phyloP scores from a whole-genome alignment of 1,284 basidiomycete genomes.

The Melampsora abietis-canadensis region DNA sequence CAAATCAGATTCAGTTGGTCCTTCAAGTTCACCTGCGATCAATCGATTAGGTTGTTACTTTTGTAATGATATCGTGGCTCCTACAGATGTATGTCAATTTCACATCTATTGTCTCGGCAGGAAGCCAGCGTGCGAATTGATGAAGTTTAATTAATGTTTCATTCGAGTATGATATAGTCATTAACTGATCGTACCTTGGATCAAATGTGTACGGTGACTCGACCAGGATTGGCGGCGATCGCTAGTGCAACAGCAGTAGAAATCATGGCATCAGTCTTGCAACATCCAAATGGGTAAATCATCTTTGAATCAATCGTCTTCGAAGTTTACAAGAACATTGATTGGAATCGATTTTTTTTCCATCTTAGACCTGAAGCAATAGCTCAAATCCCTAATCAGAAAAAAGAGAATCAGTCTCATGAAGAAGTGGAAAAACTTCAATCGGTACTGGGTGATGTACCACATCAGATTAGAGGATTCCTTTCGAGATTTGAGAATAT shows the following conservation, averaged over 20 bases:
- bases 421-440: conserved; percentile 52
- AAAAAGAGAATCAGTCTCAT: conserved; percentile 49
- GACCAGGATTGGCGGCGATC: conserved; percentile 91
- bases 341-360: not conserved
- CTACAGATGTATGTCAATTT: conserved; percentile 70
- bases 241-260: conserved; percentile 89
- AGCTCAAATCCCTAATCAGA: conserved; percentile 49
- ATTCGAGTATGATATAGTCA: conserved; percentile 60
- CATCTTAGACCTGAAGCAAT: conserved; percentile 61
- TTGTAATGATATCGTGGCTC: conserved; percentile 96
- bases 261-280: conserved; percentile 78
- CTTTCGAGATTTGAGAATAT: conserved; percentile 79
- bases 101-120: too few species aligned
- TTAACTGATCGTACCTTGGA: conserved; percentile 90
- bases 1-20: conserved; percentile 51
- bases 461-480: conserved; percentile 89
- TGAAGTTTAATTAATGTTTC: not conserved
- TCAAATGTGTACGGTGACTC: conserved; percentile 98
- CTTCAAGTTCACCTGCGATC: conserved; percentile 47
- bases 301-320: not conserved
- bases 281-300: conserved; percentile 79
- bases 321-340: not conserved
- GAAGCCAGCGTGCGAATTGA: not conserved
- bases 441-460: conserved; percentile 76
- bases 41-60: conserved; percentile 82